Evolutionary conservation across 257 asterid genomes (phyloP).

Genomic region (Solanum acaule): DNA sequence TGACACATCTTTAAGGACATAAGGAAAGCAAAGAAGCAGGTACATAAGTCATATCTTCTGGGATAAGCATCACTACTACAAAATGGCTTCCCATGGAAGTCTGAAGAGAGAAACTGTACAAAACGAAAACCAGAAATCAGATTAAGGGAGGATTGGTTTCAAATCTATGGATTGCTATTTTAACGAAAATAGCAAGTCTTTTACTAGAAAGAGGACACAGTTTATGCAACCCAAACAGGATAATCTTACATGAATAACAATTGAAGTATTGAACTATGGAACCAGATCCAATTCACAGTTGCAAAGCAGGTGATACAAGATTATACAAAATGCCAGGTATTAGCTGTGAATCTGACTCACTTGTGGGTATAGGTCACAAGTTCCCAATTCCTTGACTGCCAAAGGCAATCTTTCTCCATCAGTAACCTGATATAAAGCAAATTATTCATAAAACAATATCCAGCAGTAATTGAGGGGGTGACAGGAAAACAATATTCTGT

Average conservation of each 20-base stretch:
- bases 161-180: not conserved
- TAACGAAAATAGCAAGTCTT: not conserved
- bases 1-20: not conserved
- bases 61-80: not conserved
- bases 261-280: not conserved
- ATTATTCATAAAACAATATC: not conserved
- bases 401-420: constrained; percentile 96
- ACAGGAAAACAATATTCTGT: not conserved
- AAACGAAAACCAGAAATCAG: not conserved
- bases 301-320: not conserved
- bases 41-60: not conserved
- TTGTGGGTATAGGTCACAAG: constrained; percentile 97
- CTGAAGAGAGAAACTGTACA: not conserved
- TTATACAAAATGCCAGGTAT: not conserved
- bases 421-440: constrained; percentile 45
- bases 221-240: not conserved
- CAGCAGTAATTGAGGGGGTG: not conserved
- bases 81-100: not conserved
- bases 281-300: not conserved
- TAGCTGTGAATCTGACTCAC: constrained; percentile 28
- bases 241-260: not conserved
- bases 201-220: not conserved
- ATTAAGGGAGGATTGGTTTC: not conserved
- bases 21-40: not conserved
- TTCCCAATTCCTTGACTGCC: constrained; percentile 94